Conservation (phyloP, 192 early-diverging fungal species). For the Backusella luteola region DNA sequence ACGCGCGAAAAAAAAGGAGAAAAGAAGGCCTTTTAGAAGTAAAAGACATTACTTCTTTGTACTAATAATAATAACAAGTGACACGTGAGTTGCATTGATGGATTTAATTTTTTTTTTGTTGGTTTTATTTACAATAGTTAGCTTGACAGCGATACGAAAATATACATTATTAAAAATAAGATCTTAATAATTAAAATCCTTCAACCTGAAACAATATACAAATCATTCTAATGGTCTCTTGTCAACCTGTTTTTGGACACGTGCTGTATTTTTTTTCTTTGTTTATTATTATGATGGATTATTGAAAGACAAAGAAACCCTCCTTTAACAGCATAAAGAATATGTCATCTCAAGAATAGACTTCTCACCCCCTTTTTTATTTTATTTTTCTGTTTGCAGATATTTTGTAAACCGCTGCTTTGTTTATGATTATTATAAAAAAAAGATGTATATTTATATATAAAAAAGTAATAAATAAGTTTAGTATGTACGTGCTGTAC, state of each 20-base stretch:
- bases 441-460: neutral
- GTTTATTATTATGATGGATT: neutral
- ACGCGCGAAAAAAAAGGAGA: neutral
- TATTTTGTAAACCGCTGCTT: neutral
- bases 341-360: neutral
- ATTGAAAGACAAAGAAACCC: neutral
- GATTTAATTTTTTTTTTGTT: neutral
- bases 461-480: neutral
- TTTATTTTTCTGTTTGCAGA: neutral
- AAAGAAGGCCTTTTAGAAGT: neutral
- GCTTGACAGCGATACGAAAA: neutral
- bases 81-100: slow-evolving; percentile 2
- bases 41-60: neutral
- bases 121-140: neutral
- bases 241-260: neutral
- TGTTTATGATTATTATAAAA: neutral
- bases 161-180: neutral
- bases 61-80: neutral
- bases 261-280: neutral
- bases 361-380: neutral
- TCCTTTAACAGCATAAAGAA: neutral
- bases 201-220: neutral
- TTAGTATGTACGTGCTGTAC: slow-evolving; percentile 17
- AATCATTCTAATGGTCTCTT: neutral
- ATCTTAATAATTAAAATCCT: neutral